Evolutionary conservation across 2,329 filamentous ascomycete genomes (phyloP), one percentile per base, ranked within the genome.

Genomic region (Polytolypa hystricis): DNA sequence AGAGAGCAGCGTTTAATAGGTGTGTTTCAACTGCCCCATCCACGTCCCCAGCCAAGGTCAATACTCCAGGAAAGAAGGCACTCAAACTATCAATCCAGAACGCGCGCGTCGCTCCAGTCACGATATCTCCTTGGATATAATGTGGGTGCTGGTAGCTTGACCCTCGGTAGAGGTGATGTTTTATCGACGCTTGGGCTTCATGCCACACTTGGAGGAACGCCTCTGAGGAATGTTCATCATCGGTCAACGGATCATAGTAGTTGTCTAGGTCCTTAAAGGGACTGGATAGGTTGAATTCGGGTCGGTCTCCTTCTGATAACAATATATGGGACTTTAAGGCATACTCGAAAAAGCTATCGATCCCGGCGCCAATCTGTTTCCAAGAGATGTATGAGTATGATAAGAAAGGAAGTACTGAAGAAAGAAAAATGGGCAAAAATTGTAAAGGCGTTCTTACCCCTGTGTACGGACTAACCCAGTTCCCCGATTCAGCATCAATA

Each of bases 271-370:
- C 44, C 42, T 64, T 54, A 51, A 65, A 54, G 45, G 66, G 52
- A 44, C 61, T 57, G 15, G 67, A 57, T 8, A 37, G 28, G 33
- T 61, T 49, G 33, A 54, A 53, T 3, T 44, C 42, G 8, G 57
- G 53, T 14, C 52, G 55, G 17, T 57, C 70, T 40, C 81, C 76
- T 1, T 84, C 84, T 2, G 89, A 94, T 15, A 96, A 74, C 16
- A 98, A 63, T 41, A 98, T 83, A 54, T 94, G 79, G 12, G 86
- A 86, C 61, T 98, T 98, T 51, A 96, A 72, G 3, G 91, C 87
- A 60, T 98, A 98, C 62, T 98, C 91, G 53, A 94, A 96, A 64
- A 98, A 98, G 61, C 87, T 95, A 63, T 98, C 91, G 52, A 94
- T 85, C 26, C 91, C 91, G 5, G 91, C 91, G 33, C 91, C 91